Percentiles rank a stretch among this genome's conserved stretches.
Evolutionary conservation across 75 land plant genomes (phyloP).

Genomic region (Pseudotsuga menziesii): DNA sequence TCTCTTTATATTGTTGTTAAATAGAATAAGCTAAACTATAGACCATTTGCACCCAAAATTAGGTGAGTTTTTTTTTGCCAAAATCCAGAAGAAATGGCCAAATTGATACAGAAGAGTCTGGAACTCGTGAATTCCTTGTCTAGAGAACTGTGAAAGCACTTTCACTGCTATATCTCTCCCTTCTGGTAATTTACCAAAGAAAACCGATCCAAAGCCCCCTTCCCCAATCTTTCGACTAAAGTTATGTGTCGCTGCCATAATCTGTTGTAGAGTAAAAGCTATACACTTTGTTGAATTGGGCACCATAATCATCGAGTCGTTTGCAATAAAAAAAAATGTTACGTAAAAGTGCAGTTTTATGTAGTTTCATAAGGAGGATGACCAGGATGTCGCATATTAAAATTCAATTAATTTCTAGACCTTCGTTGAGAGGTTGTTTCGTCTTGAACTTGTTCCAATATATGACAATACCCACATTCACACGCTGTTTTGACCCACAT

Average conservation of each 20-base stretch:
- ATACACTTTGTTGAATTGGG: background rate
- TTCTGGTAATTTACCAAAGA: background rate
- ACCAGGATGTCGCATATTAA: no score
- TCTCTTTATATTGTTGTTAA: no score
- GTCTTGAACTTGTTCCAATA: no score
- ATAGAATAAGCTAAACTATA: no score
- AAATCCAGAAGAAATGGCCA: no score
- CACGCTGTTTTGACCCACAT: background rate
- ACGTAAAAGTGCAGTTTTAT: no score
- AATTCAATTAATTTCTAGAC: no score
- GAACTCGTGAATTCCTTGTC: background rate
- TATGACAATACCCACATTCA: background rate
- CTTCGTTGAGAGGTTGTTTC: no score
- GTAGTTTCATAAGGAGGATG: background rate
- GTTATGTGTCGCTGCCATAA: background rate
- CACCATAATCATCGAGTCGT: background rate
- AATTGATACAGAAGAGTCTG: no score
- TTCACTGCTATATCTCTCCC: background rate
- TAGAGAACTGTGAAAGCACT: background rate
- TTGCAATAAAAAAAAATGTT: no score
- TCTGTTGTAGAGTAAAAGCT: background rate
- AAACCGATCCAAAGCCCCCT: background rate
- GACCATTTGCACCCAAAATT: no score
- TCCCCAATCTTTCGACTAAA: background rate
- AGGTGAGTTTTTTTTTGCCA: no score